Evolutionary conservation across 495 filamentous ascomycete genomes (phyloP), one percentile per base, ranked within the genome.

Genomic region (Trypethelium eluteriae): DNA sequence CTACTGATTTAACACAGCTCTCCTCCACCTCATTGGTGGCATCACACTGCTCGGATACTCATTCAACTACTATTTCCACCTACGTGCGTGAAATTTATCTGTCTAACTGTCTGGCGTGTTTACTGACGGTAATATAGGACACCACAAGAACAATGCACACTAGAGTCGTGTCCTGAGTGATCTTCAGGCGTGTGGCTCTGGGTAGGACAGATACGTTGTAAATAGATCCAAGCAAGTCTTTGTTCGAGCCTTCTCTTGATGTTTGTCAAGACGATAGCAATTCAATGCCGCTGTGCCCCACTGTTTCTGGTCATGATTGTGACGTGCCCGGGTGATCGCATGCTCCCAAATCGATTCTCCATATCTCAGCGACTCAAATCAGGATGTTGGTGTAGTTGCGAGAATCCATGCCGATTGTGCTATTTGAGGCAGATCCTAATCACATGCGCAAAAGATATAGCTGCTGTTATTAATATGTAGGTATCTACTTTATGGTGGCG

Each of bases 71-170:
- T 98, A 98, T 84, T 98, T 95, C 89, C 95, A 99, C 80, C 85
- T 98, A 70, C 92, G 94, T 98, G 87, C 76, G 91, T 59, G 53
- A 34, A 9, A 7, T 59, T 3, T 3, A 5, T 84, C 66, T 70
- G 66, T 53, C 38, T 11, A 2, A 16, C 12, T 35, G 49, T 56
- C 35, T n/a, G 39, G 4, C 9, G 44, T 46, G 10, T 11, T n/a
- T 46, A 76, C 76, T 81, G 69, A 81, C 70, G 63, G 41, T 39
- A 68, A 35, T 62, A 47, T 71, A 98, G 93, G 93, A 70, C 92
- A 96, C 84, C 92, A 96, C 89, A 98, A 98, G 89, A 96, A 97
- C 87, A 92, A 98, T 77, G 89, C 91, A 71, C 93, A 98, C 83
- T 98, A 93, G 83, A 59, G 38, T 41, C 39, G 75, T 70, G 68